These are phyloP conservation scores for Kokia cookei DNA, from an alignment of 441 rosid species.

Conservation along the genomic window DNA sequence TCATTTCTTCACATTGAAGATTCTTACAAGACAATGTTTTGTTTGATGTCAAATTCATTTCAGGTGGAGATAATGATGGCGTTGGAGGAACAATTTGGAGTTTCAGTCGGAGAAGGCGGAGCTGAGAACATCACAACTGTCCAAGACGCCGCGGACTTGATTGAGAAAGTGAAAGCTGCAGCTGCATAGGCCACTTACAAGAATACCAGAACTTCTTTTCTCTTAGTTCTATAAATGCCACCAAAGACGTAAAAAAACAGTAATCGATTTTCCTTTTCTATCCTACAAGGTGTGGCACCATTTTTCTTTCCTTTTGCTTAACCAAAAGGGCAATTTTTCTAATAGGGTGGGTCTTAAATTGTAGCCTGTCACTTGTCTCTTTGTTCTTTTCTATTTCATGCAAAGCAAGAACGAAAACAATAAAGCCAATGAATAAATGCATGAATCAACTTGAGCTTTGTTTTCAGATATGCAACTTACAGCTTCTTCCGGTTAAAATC, in stretches of 20 bases:
- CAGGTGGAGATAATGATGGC: slow-evolving; percentile 73
- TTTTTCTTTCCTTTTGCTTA: background rate
- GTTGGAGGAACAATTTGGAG: slow-evolving; percentile 56
- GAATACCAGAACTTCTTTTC: background rate
- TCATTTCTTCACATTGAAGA: background rate
- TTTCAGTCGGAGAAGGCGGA: slow-evolving; percentile 55
- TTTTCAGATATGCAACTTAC: background rate
- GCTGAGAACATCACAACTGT: slow-evolving; percentile 55
- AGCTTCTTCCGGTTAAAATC: background rate
- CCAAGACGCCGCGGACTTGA: slow-evolving; percentile 62
- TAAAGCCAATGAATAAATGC: background rate
- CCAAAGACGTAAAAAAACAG: background rate
- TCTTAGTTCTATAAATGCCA: slow-evolving; percentile 4
- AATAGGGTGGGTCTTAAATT: background rate
- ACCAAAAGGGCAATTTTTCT: slow-evolving; percentile 4
- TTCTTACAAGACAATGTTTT: background rate
- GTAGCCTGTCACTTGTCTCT: background rate
- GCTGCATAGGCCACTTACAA: slow-evolving; percentile 12
- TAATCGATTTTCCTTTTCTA: background rate
- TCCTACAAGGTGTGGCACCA: slow-evolving; percentile 1
- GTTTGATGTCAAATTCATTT: background rate
- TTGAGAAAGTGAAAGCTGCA: slow-evolving; percentile 46
- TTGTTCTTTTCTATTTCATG: background rate
- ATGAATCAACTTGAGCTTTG: background rate
- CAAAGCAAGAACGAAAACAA: background rate